Base-by-base conservation (phyloP, 768 basidiomycete species). In the Punctularia strigosozonata region DNA sequence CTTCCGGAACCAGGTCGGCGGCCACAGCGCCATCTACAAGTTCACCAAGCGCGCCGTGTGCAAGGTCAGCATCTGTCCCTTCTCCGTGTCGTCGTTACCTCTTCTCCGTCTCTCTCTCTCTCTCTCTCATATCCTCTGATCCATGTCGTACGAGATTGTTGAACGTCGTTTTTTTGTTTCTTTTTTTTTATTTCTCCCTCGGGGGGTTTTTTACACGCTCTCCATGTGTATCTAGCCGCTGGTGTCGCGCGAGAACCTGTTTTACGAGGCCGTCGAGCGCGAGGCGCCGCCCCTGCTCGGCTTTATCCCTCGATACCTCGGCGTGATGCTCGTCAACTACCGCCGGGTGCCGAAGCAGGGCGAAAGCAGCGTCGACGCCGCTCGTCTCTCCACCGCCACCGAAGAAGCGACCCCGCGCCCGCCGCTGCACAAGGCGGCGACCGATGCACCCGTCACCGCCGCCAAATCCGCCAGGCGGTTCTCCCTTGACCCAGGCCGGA, bases 301-400 rank as follows among this genome's bases (percentile, higher is more conserved):
- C 12, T 99, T 89, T 52, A 95, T 97, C 43, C 95, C 95, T n/a
- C 81, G 92, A 31, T 99, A 99, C 59, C 69, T 99, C 13, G 95
- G 95, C 18, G 95, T 99, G 39, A 95, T 99, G 90, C 73, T 98
- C 30, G 94, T 99, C 50, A 94, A 83, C 38, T 98, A 98, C 54
- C 78, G 95, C 19, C 75, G 82, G 12, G 84, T 89, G 1, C 60
- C 57, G 1, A 58, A 54, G 25, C 43, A 39, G 17, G 10, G 10
- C 8, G 28, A 30, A 15, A 30, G 10, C 28, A 15, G 10, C 28
- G 28, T 30, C 28, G n/a, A n/a, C n/a, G n/a, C n/a, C n/a, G n/a
- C n/a, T 31, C 46, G 22, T 43, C 44, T 5, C 33, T 43, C 13
- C 48, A 42, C 31, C 45, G 49, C 35, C 39, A 51, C 20, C 28